phyloP scores from a whole-genome alignment of 352 stramenopile species.

The Phytophthora foliorum region DNA sequence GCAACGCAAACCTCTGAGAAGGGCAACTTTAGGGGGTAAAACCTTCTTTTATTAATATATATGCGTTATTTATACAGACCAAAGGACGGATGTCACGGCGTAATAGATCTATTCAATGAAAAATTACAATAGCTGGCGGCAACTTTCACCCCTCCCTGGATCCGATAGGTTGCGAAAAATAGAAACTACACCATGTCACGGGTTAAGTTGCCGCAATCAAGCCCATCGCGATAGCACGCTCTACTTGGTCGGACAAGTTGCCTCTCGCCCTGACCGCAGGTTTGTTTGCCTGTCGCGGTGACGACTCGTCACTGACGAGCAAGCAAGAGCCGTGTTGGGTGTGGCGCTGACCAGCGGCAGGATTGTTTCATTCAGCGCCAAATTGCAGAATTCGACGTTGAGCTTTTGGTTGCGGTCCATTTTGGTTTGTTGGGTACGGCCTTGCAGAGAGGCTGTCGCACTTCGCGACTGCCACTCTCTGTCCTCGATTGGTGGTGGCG shows the following conservation, averaged over 20 bases:
- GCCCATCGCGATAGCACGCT: neutral
- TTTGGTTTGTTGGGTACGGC: conserved; percentile 14
- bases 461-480: conserved; percentile 12
- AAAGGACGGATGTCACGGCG: neutral
- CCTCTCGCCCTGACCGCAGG: conserved; percentile 10
- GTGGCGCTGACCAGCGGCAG: conserved; percentile 11
- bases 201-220: conserved; percentile 20
- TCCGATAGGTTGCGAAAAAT: conserved; percentile 18
- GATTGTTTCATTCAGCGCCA: conserved; percentile 9
- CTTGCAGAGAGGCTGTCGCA: conserved; percentile 26
- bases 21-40: neutral
- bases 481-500: conserved; percentile 14
- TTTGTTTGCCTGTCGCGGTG: neutral
- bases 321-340: conserved; percentile 14
- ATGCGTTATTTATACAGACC: neutral
- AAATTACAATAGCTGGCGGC: neutral
- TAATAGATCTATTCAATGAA: neutral
- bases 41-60: neutral
- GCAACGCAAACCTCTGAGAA: too few species aligned
- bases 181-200: conserved; percentile 17
- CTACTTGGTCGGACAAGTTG: conserved; percentile 13
- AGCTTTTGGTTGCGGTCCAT: conserved; percentile 8
- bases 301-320: neutral
- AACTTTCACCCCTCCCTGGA: conserved; percentile 3
- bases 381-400: conserved; percentile 29